Conservation (phyloP, 352 stramenopile genomes). For the Peronospora farinosa region DNA sequence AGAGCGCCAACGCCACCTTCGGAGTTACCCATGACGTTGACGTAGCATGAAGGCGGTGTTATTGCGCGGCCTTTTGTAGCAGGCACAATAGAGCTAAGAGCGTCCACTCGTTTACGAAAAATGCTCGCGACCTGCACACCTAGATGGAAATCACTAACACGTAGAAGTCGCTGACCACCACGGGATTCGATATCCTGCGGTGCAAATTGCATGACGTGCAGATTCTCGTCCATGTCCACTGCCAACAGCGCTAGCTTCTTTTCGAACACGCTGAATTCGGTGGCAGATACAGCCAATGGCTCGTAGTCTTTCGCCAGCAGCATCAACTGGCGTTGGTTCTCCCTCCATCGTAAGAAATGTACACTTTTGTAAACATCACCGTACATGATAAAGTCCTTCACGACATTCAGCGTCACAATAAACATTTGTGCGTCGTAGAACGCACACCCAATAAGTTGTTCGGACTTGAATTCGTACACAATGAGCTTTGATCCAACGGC, state of each 20-base stretch:
- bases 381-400: conserved; percentile 85
- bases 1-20: conserved; percentile 73
- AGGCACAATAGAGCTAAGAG: conserved; percentile 3
- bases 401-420: conserved; percentile 75
- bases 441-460: conserved; percentile 77
- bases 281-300: conserved; percentile 63
- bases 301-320: conserved; percentile 85
- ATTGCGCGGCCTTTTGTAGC: conserved; percentile 15
- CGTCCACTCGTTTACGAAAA: conserved; percentile 64
- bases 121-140: conserved; percentile 72
- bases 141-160: conserved; percentile 79
- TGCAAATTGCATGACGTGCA: conserved; percentile 84
- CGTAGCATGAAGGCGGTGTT: conserved; percentile 34
- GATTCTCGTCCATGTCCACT: conserved; percentile 78
- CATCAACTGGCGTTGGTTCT: conserved; percentile 73
- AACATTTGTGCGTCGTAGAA: conserved; percentile 87
- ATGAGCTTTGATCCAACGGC: conserved; percentile 85
- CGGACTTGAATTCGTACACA: conserved; percentile 86
- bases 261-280: conserved; percentile 81
- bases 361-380: conserved; percentile 86
- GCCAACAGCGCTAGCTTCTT: conserved; percentile 64
- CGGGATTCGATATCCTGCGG: conserved; percentile 81
- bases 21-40: conserved; percentile 74
- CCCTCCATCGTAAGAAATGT: conserved; percentile 82
- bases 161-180: conserved; percentile 72